phyloP scores from a whole-genome alignment of 1,284 basidiomycete genomes.

The Cryptococcus sp. region DNA sequence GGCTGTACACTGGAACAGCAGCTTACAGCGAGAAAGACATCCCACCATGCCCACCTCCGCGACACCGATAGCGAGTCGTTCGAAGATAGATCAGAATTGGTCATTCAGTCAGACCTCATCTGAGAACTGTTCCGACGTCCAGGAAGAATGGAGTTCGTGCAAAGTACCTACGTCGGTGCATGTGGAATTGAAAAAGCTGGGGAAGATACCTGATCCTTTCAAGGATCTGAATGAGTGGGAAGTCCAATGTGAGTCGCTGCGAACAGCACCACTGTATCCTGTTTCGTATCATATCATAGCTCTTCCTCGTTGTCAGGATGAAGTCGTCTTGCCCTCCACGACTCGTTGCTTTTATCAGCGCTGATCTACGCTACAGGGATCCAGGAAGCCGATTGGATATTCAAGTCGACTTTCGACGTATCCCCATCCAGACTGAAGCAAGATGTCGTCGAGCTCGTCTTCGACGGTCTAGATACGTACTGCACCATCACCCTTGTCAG shows the following conservation, averaged over 20 bases:
- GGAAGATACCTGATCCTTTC: conserved; percentile 78
- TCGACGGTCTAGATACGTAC: conserved; percentile 87
- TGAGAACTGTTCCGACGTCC: conserved; percentile 17
- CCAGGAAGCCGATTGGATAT: conserved; percentile 82
- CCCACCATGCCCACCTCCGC: background rate
- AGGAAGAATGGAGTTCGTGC: conserved; percentile 33
- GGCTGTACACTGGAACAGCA: background rate
- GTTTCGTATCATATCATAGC: background rate
- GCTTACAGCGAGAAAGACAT: background rate
- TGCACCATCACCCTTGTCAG: conserved; percentile 68
- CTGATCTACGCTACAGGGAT: conserved; percentile 63
- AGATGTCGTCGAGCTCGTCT: conserved; percentile 65
- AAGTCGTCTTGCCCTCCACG: background rate
- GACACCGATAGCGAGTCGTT: no score
- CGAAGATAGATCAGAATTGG: conserved; percentile 16
- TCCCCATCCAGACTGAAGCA: conserved; percentile 57
- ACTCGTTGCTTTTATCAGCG: background rate
- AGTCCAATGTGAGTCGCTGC: conserved; percentile 67
- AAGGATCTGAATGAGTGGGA: conserved; percentile 77
- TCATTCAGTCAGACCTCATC: conserved; percentile 31
- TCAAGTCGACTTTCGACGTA: conserved; percentile 68
- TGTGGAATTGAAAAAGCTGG: conserved; percentile 71
- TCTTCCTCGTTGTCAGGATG: background rate
- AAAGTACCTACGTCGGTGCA: conserved; percentile 76
- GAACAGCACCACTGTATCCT: background rate